phyloP scores from a whole-genome alignment of 306 rosid genomes.

The Cucurbita moschata region DNA sequence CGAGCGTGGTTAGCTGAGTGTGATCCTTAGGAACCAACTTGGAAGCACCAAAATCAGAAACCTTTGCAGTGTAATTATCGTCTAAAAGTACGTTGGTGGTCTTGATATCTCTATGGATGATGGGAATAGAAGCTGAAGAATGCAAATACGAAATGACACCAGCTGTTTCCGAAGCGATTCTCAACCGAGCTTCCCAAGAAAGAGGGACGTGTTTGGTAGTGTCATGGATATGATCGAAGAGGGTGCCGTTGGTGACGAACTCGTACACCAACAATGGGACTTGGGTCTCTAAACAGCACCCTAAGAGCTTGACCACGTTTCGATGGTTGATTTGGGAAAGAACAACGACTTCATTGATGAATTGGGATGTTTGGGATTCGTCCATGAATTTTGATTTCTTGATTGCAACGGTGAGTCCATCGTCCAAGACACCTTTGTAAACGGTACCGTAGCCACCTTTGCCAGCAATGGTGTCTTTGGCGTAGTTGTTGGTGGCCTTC shows the following conservation, averaged over 20 bases:
- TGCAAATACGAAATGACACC: conserved; percentile 33
- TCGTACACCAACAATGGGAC: conserved; percentile 36
- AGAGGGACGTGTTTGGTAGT: not conserved
- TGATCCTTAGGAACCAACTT: conserved; percentile 29
- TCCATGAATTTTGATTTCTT: conserved; percentile 24
- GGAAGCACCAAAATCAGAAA: conserved; percentile 32
- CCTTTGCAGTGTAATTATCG: conserved; percentile 16
- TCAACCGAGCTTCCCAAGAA: conserved; percentile 18
- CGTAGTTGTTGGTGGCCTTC: conserved; percentile 23
- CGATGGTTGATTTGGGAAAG: conserved; percentile 34
- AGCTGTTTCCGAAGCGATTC: conserved; percentile 24
- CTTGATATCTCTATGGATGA: conserved; percentile 36
- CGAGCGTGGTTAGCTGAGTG: conserved; percentile 16
- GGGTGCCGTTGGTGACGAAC: conserved; percentile 25
- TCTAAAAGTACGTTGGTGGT: conserved; percentile 26
- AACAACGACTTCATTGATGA: conserved; percentile 27
- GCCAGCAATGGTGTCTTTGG: conserved; percentile 14
- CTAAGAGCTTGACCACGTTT: conserved; percentile 32
- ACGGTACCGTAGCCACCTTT: conserved; percentile 19
- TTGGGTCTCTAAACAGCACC: conserved; percentile 31
- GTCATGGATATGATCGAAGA: conserved; percentile 14
- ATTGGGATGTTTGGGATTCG: conserved; percentile 18
- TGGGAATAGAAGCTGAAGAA: conserved; percentile 18
- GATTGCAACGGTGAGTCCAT: conserved; percentile 9
- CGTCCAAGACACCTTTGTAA: conserved; percentile 8